Percentiles rank a stretch among this genome's conserved stretches.
Conservation (phyloP, 2,329 filamentous ascomycete species). For the Aureobasidium uvarum region DNA sequence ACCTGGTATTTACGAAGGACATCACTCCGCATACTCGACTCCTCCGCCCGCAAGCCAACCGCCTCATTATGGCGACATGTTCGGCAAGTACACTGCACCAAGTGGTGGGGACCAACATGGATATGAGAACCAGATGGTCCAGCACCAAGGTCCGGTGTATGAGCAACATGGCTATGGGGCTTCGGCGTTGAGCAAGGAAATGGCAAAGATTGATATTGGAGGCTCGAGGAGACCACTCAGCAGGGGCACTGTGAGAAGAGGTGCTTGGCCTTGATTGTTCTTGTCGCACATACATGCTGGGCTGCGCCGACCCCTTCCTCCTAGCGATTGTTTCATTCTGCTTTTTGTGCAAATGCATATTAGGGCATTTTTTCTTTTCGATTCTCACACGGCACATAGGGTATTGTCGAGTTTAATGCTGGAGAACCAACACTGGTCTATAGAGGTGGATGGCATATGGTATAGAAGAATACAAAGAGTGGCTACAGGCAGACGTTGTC, state of each 20-base stretch:
- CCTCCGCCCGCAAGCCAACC: not conserved
- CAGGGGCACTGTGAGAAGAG: constrained; percentile 15
- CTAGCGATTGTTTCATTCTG: not conserved
- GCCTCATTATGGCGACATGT: constrained; percentile 21
- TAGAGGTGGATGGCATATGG: not conserved
- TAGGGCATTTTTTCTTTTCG: not conserved
- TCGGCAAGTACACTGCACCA: constrained; percentile 16
- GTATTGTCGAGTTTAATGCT: not conserved
- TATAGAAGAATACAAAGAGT: constrained; percentile 22
- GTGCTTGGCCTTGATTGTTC: constrained; percentile 15
- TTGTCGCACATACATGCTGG: not conserved
- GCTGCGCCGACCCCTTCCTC: not conserved
- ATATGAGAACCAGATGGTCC: constrained; percentile 24
- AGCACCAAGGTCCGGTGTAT: constrained; percentile 32
- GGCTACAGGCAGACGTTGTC: not conserved
- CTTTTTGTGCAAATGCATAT: not conserved
- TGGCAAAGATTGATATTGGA: constrained; percentile 55
- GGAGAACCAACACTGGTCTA: too few relatives aligned
- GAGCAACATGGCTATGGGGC: constrained; percentile 39
- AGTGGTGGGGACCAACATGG: constrained; percentile 19
- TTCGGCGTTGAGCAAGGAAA: constrained; percentile 67
- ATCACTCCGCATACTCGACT: not conserved
- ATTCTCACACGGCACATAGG: not conserved
- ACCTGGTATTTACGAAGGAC: constrained; percentile 34
- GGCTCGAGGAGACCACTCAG: constrained; percentile 27